Evolutionary conservation across 169 alveolate genomes (phyloP).

Genomic region (Eimeria necatrix): DNA sequence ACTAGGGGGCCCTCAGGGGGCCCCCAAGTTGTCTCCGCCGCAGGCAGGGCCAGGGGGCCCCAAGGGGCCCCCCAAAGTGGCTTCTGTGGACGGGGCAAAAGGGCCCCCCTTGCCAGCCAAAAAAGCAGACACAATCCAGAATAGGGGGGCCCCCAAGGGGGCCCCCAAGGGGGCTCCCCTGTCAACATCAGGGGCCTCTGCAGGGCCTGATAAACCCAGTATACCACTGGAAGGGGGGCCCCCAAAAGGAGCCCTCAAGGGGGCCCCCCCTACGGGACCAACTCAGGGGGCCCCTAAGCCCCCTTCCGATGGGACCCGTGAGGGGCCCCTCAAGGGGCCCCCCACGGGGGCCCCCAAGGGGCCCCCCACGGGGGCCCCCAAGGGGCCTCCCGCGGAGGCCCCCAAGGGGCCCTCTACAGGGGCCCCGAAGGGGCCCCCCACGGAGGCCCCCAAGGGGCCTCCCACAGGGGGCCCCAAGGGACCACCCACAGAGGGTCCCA

Average conservation of each 20-base stretch:
- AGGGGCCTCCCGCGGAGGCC: neutral
- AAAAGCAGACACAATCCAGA: too few species aligned
- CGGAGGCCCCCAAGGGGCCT: neutral
- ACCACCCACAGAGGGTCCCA: neutral
- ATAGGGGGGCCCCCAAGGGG: neutral
- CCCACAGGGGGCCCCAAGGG: neutral
- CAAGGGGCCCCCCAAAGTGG: neutral
- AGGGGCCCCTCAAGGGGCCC: neutral
- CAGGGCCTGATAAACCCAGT: too few species aligned
- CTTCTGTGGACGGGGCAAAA: neutral
- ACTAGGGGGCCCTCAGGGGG: neutral
- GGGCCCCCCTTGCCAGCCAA: neutral
- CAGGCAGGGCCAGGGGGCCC: neutral
- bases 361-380: slow-evolving; percentile 6
- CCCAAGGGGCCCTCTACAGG: neutral
- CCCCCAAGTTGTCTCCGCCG: neutral
- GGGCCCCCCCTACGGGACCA: neutral
- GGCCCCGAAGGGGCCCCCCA: slow-evolving; percentile 17
- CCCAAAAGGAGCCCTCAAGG: neutral
- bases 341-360: neutral
- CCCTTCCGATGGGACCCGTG: neutral
- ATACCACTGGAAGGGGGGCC: too few species aligned
- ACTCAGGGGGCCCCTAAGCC: neutral
- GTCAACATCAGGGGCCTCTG: too few species aligned
- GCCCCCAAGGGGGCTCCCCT: neutral